phyloP scores from a whole-genome alignment of 129 eudicot genomes.

The Mikania micrantha region DNA sequence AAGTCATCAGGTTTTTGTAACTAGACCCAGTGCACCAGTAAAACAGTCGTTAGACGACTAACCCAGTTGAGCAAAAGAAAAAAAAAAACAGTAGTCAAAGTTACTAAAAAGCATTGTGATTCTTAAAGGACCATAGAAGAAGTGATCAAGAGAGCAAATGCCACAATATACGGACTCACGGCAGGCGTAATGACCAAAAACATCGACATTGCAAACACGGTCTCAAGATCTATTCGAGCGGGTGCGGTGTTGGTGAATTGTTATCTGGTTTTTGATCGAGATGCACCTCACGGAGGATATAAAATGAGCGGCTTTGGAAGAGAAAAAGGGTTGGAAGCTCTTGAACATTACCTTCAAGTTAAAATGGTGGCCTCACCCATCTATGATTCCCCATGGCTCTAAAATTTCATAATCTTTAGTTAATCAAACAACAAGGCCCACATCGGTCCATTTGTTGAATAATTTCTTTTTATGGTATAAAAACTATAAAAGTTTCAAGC shows the following conservation, averaged over 20 bases:
- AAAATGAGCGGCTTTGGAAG: slow-evolving; percentile 62
- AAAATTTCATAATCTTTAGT: background rate
- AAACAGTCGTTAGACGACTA: too few relatives aligned
- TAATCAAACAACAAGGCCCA: background rate
- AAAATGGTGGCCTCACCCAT: slow-evolving; percentile 62
- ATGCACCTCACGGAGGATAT: slow-evolving; percentile 55
- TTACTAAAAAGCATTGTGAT: too few relatives aligned
- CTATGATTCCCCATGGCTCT: slow-evolving; percentile 65
- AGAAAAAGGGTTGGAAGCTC: slow-evolving; percentile 54
- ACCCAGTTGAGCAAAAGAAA: too few relatives aligned
- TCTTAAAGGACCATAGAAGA: slow-evolving; percentile 46
- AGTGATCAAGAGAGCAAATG: slow-evolving; percentile 67
- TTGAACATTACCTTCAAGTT: slow-evolving; percentile 48
- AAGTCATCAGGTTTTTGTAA: too few relatives aligned
- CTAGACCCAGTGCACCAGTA: too few relatives aligned
- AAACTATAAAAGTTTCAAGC: background rate
- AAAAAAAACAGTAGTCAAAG: too few relatives aligned
- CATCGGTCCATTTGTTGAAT: background rate
- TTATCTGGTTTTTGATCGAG: slow-evolving; percentile 36
- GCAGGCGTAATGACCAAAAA: slow-evolving; percentile 60
- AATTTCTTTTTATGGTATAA: background rate
- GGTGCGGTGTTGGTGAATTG: slow-evolving; percentile 40
- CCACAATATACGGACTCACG: slow-evolving; percentile 57
- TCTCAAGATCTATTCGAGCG: slow-evolving; percentile 57
- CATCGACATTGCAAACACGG: slow-evolving; percentile 63